phyloP scores from a whole-genome alignment of 345 rosid genomes.

The Syzygium jambos region DNA sequence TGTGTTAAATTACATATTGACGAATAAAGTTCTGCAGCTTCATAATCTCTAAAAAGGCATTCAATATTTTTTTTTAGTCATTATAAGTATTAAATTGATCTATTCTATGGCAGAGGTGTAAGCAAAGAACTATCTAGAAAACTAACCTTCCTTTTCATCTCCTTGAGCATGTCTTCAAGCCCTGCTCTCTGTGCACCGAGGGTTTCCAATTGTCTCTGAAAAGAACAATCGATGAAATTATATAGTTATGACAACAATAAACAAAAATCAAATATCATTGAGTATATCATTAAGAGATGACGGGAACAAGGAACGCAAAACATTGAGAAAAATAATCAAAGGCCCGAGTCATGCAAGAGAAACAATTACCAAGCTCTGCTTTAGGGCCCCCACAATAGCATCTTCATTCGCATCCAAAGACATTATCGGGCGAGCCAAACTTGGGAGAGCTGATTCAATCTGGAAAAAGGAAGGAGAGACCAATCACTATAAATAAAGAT shows the following conservation, averaged over 20 bases:
- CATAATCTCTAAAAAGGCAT: background rate
- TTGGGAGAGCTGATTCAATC: slow-evolving; percentile 92
- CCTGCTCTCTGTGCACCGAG: slow-evolving; percentile 98
- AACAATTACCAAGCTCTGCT: slow-evolving; percentile 80
- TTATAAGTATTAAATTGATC: background rate
- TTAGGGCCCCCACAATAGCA: slow-evolving; percentile 85
- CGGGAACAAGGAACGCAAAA: background rate
- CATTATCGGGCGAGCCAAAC: slow-evolving; percentile 89
- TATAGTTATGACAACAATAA: background rate
- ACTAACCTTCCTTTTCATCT: slow-evolving; percentile 93
- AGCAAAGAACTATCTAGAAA: background rate
- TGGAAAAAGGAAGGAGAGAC: slow-evolving; percentile 12
- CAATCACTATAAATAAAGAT: background rate
- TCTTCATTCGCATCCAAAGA: slow-evolving; percentile 95
- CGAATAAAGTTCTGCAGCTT: background rate
- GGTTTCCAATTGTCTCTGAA: slow-evolving; percentile 91
- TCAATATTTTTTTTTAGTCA: background rate
- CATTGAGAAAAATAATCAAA: background rate
- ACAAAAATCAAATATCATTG: background rate
- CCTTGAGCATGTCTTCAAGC: slow-evolving; percentile 98
- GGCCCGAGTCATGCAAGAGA: background rate
- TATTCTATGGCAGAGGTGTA: background rate
- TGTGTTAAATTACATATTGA: background rate
- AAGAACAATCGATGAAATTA: background rate
- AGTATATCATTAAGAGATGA: background rate